Evolutionary conservation across 2,329 filamentous ascomycete species (phyloP), one percentile per base, ranked within the genome.

Genomic region (Delphinella strobiligena): DNA sequence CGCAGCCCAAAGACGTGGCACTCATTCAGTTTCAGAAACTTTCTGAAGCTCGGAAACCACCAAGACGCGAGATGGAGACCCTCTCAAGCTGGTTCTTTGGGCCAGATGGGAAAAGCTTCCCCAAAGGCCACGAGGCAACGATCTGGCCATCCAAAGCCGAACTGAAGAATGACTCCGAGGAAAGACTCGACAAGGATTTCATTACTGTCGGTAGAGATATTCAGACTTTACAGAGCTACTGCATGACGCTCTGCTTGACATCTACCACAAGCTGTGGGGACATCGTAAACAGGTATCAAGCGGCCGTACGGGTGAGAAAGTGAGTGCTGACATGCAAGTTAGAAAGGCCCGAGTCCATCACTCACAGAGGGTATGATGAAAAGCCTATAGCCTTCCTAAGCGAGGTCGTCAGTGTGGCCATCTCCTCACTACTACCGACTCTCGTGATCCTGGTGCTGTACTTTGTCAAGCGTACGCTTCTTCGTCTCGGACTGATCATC

Each of bases 351-450:
- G 12, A 29, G 24, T 12, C 7, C 7, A 12, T 29, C 24, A 12
- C 7, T 29, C n/a, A n/a, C 24, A 7, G 24, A 12, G 24, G 12
- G 24, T 29, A 29, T 12, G 24, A 29, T 7, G 24, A 29, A 7
- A 12, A 12, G 12, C 7, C 7, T 7, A 29, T 29, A 29, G 24
- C 7, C 12, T 29, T 19, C 5, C 5, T 36, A 8, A 18, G 34
- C 19, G 45, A 49, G 5, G 31, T 49, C 10, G 4, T 58, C 14
- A 45, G 45, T 5, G 54, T 51, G 1, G 45, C 57, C 10, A 15
- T 54, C 3, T 51, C 54, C 2, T 55, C 52, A 4, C 8, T 56
- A 1, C 41, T 59, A 1, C 54, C 54, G 0, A 48, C 55, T 1
- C n/a, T 41, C 1, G 50, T 49, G 8, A 52, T 56, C 15, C 18